Evolutionary conservation across 1,284 basidiomycete genomes (phyloP).

Genomic region (Ustanciosporium gigantosporum): DNA sequence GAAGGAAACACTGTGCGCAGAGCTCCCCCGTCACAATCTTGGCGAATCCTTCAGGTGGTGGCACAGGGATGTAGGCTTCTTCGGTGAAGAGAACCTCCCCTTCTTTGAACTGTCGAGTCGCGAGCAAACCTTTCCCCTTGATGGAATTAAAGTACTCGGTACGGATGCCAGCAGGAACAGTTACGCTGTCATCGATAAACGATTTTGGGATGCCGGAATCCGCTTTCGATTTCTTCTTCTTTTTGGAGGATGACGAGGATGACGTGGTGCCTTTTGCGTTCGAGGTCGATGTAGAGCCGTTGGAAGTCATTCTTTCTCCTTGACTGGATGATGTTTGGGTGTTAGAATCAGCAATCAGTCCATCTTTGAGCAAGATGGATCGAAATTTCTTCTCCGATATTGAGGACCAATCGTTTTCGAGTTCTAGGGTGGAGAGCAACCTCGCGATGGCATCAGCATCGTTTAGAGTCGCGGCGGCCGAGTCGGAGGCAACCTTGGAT

Average conservation of each 20-base stretch:
- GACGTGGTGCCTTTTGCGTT: neutral
- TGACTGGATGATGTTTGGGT: too few species aligned
- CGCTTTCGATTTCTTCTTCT: slow-evolving; percentile 31
- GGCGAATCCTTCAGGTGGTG: slow-evolving; percentile 39
- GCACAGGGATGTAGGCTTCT: slow-evolving; percentile 62
- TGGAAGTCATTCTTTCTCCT: too few species aligned
- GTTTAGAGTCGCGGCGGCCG: neutral
- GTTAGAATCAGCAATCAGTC: slow-evolving; percentile 2
- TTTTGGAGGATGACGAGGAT: slow-evolving; percentile 2
- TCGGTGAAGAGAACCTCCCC: slow-evolving; percentile 83
- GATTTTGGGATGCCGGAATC: slow-evolving; percentile 32
- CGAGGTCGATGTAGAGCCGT: too few species aligned
- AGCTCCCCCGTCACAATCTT: slow-evolving; percentile 35
- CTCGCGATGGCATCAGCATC: slow-evolving; percentile 13
- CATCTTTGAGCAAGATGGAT: slow-evolving; percentile 13
- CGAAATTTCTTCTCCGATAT: slow-evolving; percentile 36
- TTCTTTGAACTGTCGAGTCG: slow-evolving; percentile 69
- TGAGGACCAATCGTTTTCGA: slow-evolving; percentile 40
- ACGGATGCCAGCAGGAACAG: slow-evolving; percentile 63
- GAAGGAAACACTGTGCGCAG: slow-evolving; percentile 51
- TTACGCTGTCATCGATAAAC: slow-evolving; percentile 32
- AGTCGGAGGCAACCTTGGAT: neutral
- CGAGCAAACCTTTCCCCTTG: slow-evolving; percentile 83
- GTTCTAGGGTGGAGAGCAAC: slow-evolving; percentile 27
- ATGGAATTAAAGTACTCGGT: slow-evolving; percentile 72